Percentiles rank a stretch among this genome's conserved stretches.
Evolutionary conservation across 495 filamentous ascomycete species (phyloP).

Genomic region (Podospora australis): DNA sequence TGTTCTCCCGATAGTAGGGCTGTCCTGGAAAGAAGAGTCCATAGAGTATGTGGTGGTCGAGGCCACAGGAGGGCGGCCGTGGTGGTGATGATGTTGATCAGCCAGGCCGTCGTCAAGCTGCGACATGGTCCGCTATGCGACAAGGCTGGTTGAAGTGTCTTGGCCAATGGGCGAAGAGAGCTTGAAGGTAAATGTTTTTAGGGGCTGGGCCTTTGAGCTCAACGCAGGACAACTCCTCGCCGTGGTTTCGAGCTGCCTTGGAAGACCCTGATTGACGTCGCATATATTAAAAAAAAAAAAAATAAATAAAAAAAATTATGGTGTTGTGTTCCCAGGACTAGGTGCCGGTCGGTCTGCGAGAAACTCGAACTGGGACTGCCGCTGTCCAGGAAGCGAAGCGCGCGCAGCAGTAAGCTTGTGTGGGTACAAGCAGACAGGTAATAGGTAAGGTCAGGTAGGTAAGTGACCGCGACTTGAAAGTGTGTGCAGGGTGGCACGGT

Average conservation of each 20-base stretch:
- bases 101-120: constrained; percentile 36
- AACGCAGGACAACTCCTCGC: constrained; percentile 34
- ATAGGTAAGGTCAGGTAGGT: too few species aligned
- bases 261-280: constrained; percentile 44
- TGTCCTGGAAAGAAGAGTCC: constrained; percentile 29
- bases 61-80: constrained; percentile 23
- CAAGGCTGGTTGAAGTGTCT: constrained; percentile 14
- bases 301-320: too few species aligned
- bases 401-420: constrained; percentile 2
- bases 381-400: constrained; percentile 2
- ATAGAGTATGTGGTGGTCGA: constrained; percentile 14
- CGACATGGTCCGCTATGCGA: constrained; percentile 39
- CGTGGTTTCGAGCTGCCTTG: constrained; percentile 42
- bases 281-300: constrained; percentile 37
- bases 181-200: constrained; percentile 1
- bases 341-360: neutral
- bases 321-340: constrained; percentile 9
- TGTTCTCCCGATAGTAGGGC: constrained; percentile 33
- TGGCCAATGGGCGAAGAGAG: constrained; percentile 24
- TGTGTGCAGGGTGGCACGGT: constrained; percentile 1
- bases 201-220: constrained; percentile 28
- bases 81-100: constrained; percentile 26
- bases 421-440: too few species aligned
- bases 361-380: neutral
- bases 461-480: neutral